Conservation (phyloP, 2,329 filamentous ascomycete genomes). For the Colletotrichum tanaceti region DNA sequence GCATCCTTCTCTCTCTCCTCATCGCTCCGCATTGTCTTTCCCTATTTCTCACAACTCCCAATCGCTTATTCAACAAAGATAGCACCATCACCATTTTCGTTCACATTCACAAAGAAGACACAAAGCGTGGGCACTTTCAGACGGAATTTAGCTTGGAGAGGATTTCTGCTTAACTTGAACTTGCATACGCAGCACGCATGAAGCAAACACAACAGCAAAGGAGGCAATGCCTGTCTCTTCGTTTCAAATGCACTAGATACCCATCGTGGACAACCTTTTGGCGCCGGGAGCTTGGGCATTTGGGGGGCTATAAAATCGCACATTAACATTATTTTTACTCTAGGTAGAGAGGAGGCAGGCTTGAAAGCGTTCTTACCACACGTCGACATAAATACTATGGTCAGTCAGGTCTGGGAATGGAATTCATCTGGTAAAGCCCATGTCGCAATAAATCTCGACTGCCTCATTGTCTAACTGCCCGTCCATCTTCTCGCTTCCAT, state of each 20-base stretch:
- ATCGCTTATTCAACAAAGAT: constrained; percentile 8
- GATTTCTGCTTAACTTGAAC: neutral
- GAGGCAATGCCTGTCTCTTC: constrained; percentile 37
- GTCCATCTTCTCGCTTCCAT: neutral
- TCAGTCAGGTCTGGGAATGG: neutral
- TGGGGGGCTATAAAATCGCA: constrained; percentile 29
- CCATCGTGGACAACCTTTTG: constrained; percentile 40
- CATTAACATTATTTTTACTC: neutral
- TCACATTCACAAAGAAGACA: constrained; percentile 10
- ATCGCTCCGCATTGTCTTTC: neutral
- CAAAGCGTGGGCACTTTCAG: neutral
- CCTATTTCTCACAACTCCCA: neutral
- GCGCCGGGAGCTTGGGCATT: constrained; percentile 27
- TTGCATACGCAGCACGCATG: neutral
- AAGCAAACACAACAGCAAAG: constrained; percentile 2
- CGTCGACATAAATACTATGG: constrained; percentile 4
- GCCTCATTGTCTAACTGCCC: constrained; percentile 5
- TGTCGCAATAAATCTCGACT: constrained; percentile 27
- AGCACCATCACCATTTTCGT: neutral
- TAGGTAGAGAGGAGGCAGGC: neutral
- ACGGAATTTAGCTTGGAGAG: constrained; percentile 1
- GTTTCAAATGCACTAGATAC: constrained; percentile 43
- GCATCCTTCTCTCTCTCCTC: neutral
- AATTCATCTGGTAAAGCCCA: constrained; percentile 8
- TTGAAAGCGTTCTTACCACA: constrained; percentile 21